These are phyloP conservation scores for Stephania japonica DNA, from an alignment of 164 flowering plant species.

Conservation along the genomic window DNA sequence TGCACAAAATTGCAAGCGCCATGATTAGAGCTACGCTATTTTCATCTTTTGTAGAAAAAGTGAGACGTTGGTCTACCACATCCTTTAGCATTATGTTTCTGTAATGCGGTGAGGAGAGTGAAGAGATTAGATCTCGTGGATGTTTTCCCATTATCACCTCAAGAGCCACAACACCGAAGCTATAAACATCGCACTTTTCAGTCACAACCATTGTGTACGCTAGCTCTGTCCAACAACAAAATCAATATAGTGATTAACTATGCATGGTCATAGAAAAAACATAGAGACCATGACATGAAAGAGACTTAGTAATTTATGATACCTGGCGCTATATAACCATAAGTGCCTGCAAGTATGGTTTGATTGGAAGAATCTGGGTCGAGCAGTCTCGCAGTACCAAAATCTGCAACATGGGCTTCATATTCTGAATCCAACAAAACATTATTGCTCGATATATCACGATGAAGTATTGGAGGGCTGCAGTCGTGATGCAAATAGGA, in stretches of 20 bases:
- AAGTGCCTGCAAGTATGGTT: background rate
- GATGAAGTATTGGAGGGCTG: background rate
- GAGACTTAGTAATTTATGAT: background rate
- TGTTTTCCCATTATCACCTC: too few relatives aligned
- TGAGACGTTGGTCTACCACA: background rate
- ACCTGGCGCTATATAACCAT: constrained; percentile 5
- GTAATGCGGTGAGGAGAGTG: too few relatives aligned
- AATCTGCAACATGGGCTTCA: background rate
- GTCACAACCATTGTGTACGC: background rate
- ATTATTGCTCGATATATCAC: background rate
- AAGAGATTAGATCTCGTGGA: too few relatives aligned
- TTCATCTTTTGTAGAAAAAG: background rate
- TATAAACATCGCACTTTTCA: too few relatives aligned
- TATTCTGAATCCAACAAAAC: background rate
- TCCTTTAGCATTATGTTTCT: too few relatives aligned
- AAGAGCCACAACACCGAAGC: too few relatives aligned
- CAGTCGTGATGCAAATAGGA: background rate
- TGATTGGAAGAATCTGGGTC: constrained; percentile 1
- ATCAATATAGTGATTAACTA: background rate
- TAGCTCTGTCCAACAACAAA: background rate
- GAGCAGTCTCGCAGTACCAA: background rate
- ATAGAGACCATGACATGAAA: too few relatives aligned
- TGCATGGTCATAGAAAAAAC: background rate
- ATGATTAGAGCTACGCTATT: background rate
- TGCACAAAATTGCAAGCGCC: background rate